Base-by-base conservation (phyloP, 2,329 filamentous ascomycete genomes). In the Pleomassaria siparia region DNA sequence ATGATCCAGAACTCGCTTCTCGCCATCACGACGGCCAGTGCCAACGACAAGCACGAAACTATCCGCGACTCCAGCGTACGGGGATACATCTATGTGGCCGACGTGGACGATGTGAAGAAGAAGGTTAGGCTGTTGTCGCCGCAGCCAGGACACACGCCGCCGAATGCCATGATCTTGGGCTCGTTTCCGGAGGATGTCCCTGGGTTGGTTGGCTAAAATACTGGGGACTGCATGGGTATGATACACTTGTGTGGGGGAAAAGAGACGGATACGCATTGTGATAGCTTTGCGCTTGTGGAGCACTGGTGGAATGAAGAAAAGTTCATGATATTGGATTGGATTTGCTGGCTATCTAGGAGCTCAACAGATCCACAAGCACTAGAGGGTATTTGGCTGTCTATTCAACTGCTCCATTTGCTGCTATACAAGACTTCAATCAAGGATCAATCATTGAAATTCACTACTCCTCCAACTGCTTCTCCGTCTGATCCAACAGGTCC, bases 51-150 rank as follows among this genome's bases (percentile, higher is more conserved):
- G 1, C 80, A 87, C 6, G 84, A 89, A 40, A 80, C 83, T 1
- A 85, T 97, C 36, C 82, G 89, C 11, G 87, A 91, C 58, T 85
- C 91, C 7, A 87, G 86, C 46, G 85, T 97, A 24, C 87, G 95
- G 80, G 94, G 94, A 0, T 99, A 95, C 64, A 81, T 96, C 24
- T 96, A 96, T 63, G 88, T 97, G 13, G 87, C 89, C 1, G 89
- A 96, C 52, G 89, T 97, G 3, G 91, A 99, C 63, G 88, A 89
- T 64, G 86, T 87, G 59, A 88, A 88, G 69, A 84, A 84, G 56
- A 88, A 88, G 67, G 78, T 96, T 25, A 87, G 89, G 63, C 77
- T 97, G 16, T 74, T 99, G 49, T 86, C 89, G 15, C 94, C 94
- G 1, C 84, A 96, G 51, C 88, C 88, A 43, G 91, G 91, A 2